Evolutionary conservation across 2,329 filamentous ascomycete genomes (phyloP).

Genomic region (Pseudogymnoascus sp.): DNA sequence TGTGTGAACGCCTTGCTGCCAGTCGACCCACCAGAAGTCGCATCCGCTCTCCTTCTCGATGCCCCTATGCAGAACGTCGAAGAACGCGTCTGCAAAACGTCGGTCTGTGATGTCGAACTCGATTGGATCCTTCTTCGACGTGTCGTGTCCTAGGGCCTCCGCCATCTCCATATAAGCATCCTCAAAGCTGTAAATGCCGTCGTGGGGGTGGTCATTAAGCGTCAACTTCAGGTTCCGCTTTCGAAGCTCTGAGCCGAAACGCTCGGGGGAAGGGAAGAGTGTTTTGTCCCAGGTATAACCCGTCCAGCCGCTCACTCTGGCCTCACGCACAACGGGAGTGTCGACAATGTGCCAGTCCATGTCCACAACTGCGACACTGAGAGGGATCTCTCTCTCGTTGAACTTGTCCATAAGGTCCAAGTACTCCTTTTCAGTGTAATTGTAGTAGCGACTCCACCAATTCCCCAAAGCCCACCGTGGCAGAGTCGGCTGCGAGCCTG

Average conservation of each 20-base stretch:
- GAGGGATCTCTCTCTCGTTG: slow-evolving; percentile 41
- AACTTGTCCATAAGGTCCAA: slow-evolving; percentile 51
- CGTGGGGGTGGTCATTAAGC: slow-evolving; percentile 56
- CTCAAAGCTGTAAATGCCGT: slow-evolving; percentile 49
- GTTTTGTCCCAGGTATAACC: slow-evolving; percentile 56
- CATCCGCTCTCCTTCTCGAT: slow-evolving; percentile 45
- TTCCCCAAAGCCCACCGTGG: slow-evolving; percentile 54
- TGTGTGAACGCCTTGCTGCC: slow-evolving; percentile 54
- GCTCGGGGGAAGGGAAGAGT: slow-evolving; percentile 40
- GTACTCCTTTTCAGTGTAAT: slow-evolving; percentile 49
- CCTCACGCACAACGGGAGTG: slow-evolving; percentile 21
- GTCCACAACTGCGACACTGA: slow-evolving; percentile 54
- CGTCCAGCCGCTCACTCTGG: slow-evolving; percentile 44
- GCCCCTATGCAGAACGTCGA: slow-evolving; percentile 47
- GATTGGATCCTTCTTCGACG: slow-evolving; percentile 41
- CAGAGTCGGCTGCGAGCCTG: slow-evolving; percentile 47
- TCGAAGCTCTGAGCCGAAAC: slow-evolving; percentile 43
- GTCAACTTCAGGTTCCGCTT: slow-evolving; percentile 46
- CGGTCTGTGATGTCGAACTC: slow-evolving; percentile 47
- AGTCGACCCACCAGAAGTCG: slow-evolving; percentile 63
- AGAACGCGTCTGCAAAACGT: slow-evolving; percentile 50
- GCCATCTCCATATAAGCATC: slow-evolving; percentile 50
- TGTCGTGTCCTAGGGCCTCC: slow-evolving; percentile 43
- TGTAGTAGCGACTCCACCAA: slow-evolving; percentile 59
- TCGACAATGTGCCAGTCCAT: slow-evolving; percentile 60